Base-by-base conservation (phyloP, 2,329 filamentous ascomycete species). In the Metarhizium sp. region DNA sequence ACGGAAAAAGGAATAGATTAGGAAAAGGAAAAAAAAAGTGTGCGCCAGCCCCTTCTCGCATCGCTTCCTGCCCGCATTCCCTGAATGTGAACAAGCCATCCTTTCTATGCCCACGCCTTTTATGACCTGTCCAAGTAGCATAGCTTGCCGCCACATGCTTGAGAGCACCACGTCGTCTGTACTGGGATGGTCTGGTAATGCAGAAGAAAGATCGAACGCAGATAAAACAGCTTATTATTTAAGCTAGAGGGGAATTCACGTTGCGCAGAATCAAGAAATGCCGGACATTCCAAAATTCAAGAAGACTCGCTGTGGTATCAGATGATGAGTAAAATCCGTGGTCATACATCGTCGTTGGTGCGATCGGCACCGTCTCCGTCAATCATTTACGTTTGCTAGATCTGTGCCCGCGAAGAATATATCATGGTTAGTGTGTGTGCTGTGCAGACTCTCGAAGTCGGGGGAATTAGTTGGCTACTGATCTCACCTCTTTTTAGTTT, bases 401-500 rank as follows among this genome's bases (percentile, higher is more conserved):
- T 47, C 59, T 60, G 34, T 42, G 34, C 20, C 16, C 30, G 10
- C 16, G 29, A 13, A 25, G 38, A 51, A 53, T 30, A 7, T 10
- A 6, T 11, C 29, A 45, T 14, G 11, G 46, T 55, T 50, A 55
- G 46, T 50, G 20, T 14, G 20, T 45, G n/a, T 13, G 2, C 13
- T 36, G 25, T 11, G 32, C 8, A 40, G 38, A 11, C 38, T 40
- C 13, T 40, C 50, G 40, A n/a, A 3, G 50, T 43, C 20, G 14
- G 16, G 20, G 45, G n/a, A 20, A 20, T 20, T 7, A 2, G 18
- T n/a, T 29, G 20, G 8, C 4, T 11, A 48, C 16, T 2, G 30
- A 30, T 32, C 61, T 61, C 54, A 63, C 61, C 61, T 63, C 56
- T 62, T 64, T 52, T 63, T 64, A 16, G 52, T 18, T 18, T 58